These are phyloP conservation scores for Diplodia mutila DNA, from an alignment of 2,329 filamentous ascomycete species.

Conservation along the genomic window DNA sequence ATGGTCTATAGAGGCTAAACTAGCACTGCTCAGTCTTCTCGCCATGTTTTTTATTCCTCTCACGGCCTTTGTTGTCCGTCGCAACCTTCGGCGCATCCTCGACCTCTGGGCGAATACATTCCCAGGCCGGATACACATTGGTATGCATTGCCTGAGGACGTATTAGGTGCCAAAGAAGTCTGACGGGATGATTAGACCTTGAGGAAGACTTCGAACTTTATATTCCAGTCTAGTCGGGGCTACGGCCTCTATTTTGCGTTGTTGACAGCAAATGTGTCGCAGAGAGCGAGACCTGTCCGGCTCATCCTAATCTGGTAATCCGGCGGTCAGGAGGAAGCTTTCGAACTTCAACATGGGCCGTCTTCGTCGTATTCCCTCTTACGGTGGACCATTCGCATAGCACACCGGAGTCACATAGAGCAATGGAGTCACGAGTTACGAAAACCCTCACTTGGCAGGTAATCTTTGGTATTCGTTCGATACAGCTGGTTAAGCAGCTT, in stretches of 20 bases:
- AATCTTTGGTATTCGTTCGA: slow-evolving; percentile 7
- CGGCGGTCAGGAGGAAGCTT: no score
- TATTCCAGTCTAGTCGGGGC: background rate
- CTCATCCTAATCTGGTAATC: no score
- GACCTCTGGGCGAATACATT: background rate
- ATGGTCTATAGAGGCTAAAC: background rate
- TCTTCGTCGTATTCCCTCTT: background rate
- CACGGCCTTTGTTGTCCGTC: background rate
- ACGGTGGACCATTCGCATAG: background rate
- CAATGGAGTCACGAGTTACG: background rate
- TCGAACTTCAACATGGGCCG: no score
- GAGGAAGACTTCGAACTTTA: background rate
- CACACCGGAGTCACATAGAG: background rate
- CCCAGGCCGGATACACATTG: background rate
- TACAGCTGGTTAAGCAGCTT: slow-evolving; percentile 20
- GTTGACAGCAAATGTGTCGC: no score
- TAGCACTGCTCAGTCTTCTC: background rate
- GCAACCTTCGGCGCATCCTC: background rate
- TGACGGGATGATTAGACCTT: background rate
- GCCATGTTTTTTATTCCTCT: background rate
- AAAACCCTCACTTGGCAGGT: background rate
- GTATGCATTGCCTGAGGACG: background rate
- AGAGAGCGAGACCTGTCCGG: no score
- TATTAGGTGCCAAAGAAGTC: background rate
- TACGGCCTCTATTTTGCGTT: background rate